Evolutionary conservation across 1,139 yeast genomes (phyloP), one percentile per base, ranked within the genome.

Genomic region (Yamadazyma membranifaciens): DNA sequence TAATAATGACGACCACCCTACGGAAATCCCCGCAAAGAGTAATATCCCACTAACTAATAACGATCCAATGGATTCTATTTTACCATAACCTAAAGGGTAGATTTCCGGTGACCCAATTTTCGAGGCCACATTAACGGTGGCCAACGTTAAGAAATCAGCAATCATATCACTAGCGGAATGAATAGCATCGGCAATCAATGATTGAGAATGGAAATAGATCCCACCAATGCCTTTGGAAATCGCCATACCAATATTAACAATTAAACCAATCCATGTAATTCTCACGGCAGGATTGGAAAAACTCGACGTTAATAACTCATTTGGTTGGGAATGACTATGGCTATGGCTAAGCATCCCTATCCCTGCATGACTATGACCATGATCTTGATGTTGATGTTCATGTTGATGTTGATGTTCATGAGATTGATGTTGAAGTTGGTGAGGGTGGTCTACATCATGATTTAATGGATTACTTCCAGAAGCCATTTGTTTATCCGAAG

Each of bases 31-130:
- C 2, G 98, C 98, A 59, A 83, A 75, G 2, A 94, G 67, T 45
- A 92, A 70, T 39, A 92, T 81, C 0, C 85, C 80, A 35, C 95
- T 84, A 5, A 92, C 98, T 27, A 92, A 82, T 33, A 91, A 67
- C 0, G 98, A 86, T 1, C 98, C 98, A 25, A 89, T 72, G 2
- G 97, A 84, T 63, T 92, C 98, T 37, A 92, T 75, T 55, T 91
- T 88, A 43, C 98, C 98, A 57, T 83, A 88, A 1, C 98, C 98
- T 45, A 84, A 70, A 1, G 98, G 98, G 58, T 80, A 92, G 20
- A 67, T 60, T 6, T 69, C 60, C 12, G 70, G 64, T 14, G 80
- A 69, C 1, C 96, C 88, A n/a, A 78, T 72, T 47, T 78, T 78
- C 9, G 76, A 63, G 2, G 95, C 84, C 38, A 86, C 80, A 33